Conservation (phyloP, 2,329 filamentous ascomycete species). For the Colletotrichum musicola region DNA sequence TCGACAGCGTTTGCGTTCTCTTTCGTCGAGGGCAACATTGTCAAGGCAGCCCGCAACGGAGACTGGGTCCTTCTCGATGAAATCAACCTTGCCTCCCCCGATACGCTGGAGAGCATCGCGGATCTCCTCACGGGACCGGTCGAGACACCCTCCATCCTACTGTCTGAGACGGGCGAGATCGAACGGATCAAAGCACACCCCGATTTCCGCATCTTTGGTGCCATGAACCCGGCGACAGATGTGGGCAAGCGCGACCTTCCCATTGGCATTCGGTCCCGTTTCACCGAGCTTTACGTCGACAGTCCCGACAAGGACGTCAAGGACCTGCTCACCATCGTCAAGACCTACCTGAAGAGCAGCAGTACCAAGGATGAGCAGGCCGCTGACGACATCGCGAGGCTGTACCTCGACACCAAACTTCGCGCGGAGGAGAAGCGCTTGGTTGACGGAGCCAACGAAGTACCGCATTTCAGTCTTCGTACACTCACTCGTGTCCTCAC, state of each 20-base stretch:
- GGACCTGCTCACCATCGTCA: conserved; percentile 88
- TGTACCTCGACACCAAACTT: conserved; percentile 90
- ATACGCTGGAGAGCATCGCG: conserved; percentile 93
- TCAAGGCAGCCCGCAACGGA: conserved; percentile 94
- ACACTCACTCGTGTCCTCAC: conserved; percentile 91
- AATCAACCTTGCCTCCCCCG: conserved; percentile 94
- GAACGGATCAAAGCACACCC: conserved; percentile 91
- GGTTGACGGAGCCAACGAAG: conserved; percentile 95
- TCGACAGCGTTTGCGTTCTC: conserved; percentile 89
- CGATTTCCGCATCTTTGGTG: conserved; percentile 95
- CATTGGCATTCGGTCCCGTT: conserved; percentile 87
- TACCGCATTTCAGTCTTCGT: conserved; percentile 95
- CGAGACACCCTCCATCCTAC: conserved; percentile 82
- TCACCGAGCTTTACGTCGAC: conserved; percentile 95
- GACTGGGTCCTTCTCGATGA: conserved; percentile 98
- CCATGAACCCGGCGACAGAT: conserved; percentile 99
- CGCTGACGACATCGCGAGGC: conserved; percentile 82
- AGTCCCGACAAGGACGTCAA: conserved; percentile 89
- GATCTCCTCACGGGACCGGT: conserved; percentile 84
- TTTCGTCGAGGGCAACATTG: conserved; percentile 95
- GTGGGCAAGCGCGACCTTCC: conserved; percentile 96
- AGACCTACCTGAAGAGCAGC: conserved; percentile 83
- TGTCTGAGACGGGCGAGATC: conserved; percentile 94
- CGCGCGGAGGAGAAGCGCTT: conserved; percentile 85
- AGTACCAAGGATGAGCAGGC: conserved; percentile 79